Percentiles rank a stretch among this genome's conserved stretches.
phyloP scores from a whole-genome alignment of 768 basidiomycete genomes.

The Russula olivacea region DNA sequence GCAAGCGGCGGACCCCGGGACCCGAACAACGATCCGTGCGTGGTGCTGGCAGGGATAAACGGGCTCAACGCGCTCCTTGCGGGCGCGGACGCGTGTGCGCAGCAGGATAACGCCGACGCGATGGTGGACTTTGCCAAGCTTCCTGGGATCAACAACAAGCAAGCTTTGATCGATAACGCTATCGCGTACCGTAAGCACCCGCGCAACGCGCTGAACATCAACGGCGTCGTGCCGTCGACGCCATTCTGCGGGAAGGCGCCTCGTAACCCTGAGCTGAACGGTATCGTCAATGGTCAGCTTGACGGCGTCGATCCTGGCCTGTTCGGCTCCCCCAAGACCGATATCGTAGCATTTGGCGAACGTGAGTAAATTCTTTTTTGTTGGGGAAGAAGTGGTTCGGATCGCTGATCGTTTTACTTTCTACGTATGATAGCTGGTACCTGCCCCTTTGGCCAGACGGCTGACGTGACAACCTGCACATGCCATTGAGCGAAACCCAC shows the following conservation, averaged over 20 bases:
- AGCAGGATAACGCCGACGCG: conserved; percentile 43
- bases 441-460: conserved; percentile 20
- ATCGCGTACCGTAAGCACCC: conserved; percentile 40
- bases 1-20: conserved; percentile 36
- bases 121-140: conserved; percentile 49
- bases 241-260: conserved; percentile 51
- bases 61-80: conserved; percentile 43
- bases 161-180: conserved; percentile 40
- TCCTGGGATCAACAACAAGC: conserved; percentile 36
- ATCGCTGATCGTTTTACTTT: neutral
- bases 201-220: conserved; percentile 40
- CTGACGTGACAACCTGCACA: conserved; percentile 15
- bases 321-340: conserved; percentile 46
- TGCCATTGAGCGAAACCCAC: neutral
- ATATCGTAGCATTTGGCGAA: conserved; percentile 43
- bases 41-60: conserved; percentile 36
- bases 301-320: conserved; percentile 48
- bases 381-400: neutral
- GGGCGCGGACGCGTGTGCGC: conserved; percentile 42
- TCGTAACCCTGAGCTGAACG: conserved; percentile 44
- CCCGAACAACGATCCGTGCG: conserved; percentile 39
- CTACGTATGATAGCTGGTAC: conserved; percentile 16
- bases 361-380: conserved; percentile 31
- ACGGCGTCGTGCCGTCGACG: conserved; percentile 42
- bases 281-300: conserved; percentile 51